Conservation (phyloP, 129 eudicot species). For the Silybum marianum region DNA sequence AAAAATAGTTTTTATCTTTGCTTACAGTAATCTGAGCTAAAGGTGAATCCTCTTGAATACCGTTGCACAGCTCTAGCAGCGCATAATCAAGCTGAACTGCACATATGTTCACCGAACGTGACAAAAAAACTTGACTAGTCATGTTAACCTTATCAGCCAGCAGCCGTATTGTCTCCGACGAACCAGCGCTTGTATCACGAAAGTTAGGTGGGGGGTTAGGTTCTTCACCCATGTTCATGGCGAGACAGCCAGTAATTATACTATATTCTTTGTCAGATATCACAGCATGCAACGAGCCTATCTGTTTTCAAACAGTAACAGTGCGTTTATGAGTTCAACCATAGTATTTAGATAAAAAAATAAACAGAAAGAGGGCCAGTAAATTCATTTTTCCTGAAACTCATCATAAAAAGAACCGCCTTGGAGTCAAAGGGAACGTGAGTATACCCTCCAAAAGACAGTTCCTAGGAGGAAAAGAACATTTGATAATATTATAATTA, state of each 20-base stretch:
- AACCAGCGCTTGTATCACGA: constrained; percentile 61
- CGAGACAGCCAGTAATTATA: constrained; percentile 67
- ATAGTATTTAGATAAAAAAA: neutral
- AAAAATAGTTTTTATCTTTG: constrained; percentile 20
- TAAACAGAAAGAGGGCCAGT: constrained; percentile 14
- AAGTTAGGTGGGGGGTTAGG: constrained; percentile 88
- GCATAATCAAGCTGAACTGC: constrained; percentile 76
- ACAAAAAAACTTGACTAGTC: constrained; percentile 83
- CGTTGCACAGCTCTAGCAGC: constrained; percentile 82
- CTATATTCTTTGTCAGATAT: constrained; percentile 88
- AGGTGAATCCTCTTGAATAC: constrained; percentile 72
- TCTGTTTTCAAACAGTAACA: constrained; percentile 48
- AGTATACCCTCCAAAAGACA: constrained; percentile 3
- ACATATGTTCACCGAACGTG: constrained; percentile 77
- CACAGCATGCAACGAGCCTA: constrained; percentile 78
- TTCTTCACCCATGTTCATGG: constrained; percentile 71
- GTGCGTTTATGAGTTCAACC: constrained; percentile 14
- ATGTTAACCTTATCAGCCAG: constrained; percentile 90
- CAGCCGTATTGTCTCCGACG: constrained; percentile 66
- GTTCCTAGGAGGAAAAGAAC: constrained; percentile 11
- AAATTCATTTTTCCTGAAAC: neutral
- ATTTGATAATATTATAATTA: constrained; percentile 2
- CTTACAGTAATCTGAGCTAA: constrained; percentile 87
- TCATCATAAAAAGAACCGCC: neutral
- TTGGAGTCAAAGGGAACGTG: neutral